Conservation (phyloP, 2,329 filamentous ascomycete species). For the Daldinia sp. region DNA sequence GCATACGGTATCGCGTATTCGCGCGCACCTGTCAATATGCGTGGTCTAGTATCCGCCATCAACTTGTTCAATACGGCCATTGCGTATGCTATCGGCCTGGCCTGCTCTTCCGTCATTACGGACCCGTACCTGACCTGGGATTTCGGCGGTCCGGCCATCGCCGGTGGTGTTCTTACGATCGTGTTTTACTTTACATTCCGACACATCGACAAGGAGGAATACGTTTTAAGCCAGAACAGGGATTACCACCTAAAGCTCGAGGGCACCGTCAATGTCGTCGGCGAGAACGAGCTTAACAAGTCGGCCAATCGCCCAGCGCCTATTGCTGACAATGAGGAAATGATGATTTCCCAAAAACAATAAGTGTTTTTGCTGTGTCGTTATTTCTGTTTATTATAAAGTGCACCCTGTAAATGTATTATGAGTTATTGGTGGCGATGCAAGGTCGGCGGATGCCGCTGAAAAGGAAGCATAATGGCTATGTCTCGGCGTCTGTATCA, state of each 20-base stretch:
- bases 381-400: not conserved
- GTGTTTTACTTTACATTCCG: constrained; percentile 58
- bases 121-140: constrained; percentile 61
- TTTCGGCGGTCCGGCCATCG: constrained; percentile 58
- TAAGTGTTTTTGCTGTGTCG: constrained; percentile 24
- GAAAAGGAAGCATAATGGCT: not conserved
- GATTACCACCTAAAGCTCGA: constrained; percentile 49
- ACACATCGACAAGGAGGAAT: constrained; percentile 58
- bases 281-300: constrained; percentile 53
- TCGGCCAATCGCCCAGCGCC: constrained; percentile 43
- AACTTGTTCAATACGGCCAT: constrained; percentile 58
- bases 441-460: not conserved
- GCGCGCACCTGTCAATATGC: constrained; percentile 60
- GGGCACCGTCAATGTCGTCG: constrained; percentile 52
- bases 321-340: constrained; percentile 47
- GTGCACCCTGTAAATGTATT: constrained; percentile 20
- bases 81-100: constrained; percentile 56
- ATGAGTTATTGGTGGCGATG: not conserved
- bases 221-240: constrained; percentile 50
- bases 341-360: constrained; percentile 49
- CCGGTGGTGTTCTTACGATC: constrained; percentile 54
- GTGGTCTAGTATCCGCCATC: constrained; percentile 58
- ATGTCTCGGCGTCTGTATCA: not conserved
- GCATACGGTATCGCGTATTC: constrained; percentile 63
- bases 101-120: constrained; percentile 54